Evolutionary conservation across 1,284 basidiomycete species (phyloP), one percentile per base, ranked within the genome.

Genomic region (Vanrija pseudolonga): DNA sequence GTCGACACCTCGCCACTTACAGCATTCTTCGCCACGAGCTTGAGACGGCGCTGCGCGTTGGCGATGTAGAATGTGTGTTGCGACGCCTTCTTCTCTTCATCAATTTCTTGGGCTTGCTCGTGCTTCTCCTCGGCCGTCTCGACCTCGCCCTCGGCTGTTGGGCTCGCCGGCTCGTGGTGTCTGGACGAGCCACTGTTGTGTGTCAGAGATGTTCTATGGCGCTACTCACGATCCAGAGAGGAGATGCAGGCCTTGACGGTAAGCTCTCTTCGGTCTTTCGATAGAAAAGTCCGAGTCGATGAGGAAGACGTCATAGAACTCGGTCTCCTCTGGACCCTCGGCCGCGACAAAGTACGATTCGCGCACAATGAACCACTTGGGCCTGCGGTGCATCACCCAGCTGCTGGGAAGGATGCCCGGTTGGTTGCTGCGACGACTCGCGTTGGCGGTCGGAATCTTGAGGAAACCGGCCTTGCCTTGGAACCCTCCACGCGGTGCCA

Each of bases 61-160:
- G 86, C 82, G 53, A 98, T 84, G 69, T 90, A 97, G 76, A 98
- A 98, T 0, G 90, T 95, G 76, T 98, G 96, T 65, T 89, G 80
- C 53, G 63, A 66, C 3, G 74, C 73, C 42, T 72, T 58, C 53
- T 61, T 66, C 47, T 67, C 64, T 18, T 60, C 61, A 12, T 69
- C 68, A 20, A 68, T 64, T 12, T 67, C 49, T 46, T 67, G 50
- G 38, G 50, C 57, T 6, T n/a, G n/a, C n/a, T 60, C 51, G 2
- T 62, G 60, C 6, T 22, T 26, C 9, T 39, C 53, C 12, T 50
- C 50, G 14, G 39, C 48, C 3, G 23, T 22, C n/a, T 52, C 44
- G n/a, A 45, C 55, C 12, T 62, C 60, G 19, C 43, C 47, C 28
- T 55, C 43, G 11, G 43, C 50, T 40, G 62, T 49, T 40, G 45